Conservation (phyloP, 768 basidiomycete species). For the Artomyces pyxidatus region DNA sequence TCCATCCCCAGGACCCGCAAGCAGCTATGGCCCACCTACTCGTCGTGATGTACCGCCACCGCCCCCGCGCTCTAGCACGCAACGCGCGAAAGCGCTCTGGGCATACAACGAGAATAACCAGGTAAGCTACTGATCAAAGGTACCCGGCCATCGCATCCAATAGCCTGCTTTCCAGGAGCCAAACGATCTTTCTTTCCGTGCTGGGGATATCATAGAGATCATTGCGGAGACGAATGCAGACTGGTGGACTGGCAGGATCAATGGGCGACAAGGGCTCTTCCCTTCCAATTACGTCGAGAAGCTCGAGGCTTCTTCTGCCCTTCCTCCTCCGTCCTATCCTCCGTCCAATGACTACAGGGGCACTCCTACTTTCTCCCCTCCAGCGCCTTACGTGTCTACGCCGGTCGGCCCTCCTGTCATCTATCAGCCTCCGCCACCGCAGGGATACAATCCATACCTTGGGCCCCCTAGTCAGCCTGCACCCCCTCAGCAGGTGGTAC, state of each 20-base stretch:
- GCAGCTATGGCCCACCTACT: slow-evolving; percentile 1
- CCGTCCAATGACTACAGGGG: slow-evolving; percentile 4
- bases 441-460: slow-evolving; percentile 8
- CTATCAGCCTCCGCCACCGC: slow-evolving; percentile 17
- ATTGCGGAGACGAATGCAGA: slow-evolving; percentile 74
- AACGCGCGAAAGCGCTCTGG: slow-evolving; percentile 53
- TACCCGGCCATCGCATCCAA: too few relatives aligned
- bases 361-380: slow-evolving; percentile 4
- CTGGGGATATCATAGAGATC: slow-evolving; percentile 74
- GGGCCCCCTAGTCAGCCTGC: slow-evolving; percentile 16
- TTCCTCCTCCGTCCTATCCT: slow-evolving; percentile 16
- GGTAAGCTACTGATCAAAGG: slow-evolving; percentile 26
- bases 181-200: slow-evolving; percentile 70
- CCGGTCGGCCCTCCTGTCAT: slow-evolving; percentile 24
- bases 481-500: slow-evolving; percentile 12
- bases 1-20: slow-evolving; percentile 6
- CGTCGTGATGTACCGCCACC: slow-evolving; percentile 16
- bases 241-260: slow-evolving; percentile 75
- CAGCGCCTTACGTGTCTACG: slow-evolving; percentile 18
- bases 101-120: slow-evolving; percentile 53
- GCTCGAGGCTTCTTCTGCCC: slow-evolving; percentile 23
- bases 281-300: slow-evolving; percentile 71
- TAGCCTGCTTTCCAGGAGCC: slow-evolving; percentile 55
- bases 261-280: slow-evolving; percentile 66
- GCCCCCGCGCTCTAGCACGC: slow-evolving; percentile 14